These are phyloP conservation scores for Phyllosticta paracitricarpa DNA, from an alignment of 2,329 filamentous ascomycete genomes.

Conservation along the genomic window DNA sequence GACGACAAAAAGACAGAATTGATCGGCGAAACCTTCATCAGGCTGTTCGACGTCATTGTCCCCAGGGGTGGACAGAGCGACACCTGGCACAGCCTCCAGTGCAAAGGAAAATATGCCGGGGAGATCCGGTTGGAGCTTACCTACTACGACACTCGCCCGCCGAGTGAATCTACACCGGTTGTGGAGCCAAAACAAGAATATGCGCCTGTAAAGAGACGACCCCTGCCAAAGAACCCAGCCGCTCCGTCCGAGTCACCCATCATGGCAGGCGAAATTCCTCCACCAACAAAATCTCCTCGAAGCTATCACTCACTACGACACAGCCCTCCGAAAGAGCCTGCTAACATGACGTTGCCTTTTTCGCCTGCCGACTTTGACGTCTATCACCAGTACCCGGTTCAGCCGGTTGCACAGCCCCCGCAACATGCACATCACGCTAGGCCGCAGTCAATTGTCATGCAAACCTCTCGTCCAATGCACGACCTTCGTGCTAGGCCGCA, in stretches of 20 bases:
- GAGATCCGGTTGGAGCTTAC: conserved; percentile 93
- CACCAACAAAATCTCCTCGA: conserved; percentile 16
- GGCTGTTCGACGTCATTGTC: conserved; percentile 69
- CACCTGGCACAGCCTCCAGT: conserved; percentile 80
- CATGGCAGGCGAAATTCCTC: conserved; percentile 12
- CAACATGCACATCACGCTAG: conserved; percentile 2
- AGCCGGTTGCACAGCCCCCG: conserved; percentile 2
- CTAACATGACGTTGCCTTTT: not conserved
- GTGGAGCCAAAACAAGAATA: conserved; percentile 44
- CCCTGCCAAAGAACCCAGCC: conserved; percentile 65
- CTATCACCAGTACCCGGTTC: conserved; percentile 5
- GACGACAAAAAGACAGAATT: conserved; percentile 97
- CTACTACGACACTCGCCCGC: conserved; percentile 73
- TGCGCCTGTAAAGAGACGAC: conserved; percentile 64
- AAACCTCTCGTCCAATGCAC: conserved; percentile 18
- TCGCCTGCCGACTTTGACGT: conserved; percentile 8
- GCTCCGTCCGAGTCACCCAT: conserved; percentile 31
- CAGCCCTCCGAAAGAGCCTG: conserved; percentile 1
- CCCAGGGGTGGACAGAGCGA: conserved; percentile 88
- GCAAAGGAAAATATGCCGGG: conserved; percentile 88
- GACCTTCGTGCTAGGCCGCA: conserved; percentile 20
- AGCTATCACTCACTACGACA: conserved; percentile 18
- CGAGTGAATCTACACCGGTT: conserved; percentile 16
- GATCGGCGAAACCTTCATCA: conserved; percentile 89
- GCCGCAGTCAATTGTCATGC: conserved; percentile 5